Percentiles rank a stretch among this genome's conserved stretches.
Conservation (phyloP, 2,329 filamentous ascomycete genomes). For the Colletotrichum zoysiae region DNA sequence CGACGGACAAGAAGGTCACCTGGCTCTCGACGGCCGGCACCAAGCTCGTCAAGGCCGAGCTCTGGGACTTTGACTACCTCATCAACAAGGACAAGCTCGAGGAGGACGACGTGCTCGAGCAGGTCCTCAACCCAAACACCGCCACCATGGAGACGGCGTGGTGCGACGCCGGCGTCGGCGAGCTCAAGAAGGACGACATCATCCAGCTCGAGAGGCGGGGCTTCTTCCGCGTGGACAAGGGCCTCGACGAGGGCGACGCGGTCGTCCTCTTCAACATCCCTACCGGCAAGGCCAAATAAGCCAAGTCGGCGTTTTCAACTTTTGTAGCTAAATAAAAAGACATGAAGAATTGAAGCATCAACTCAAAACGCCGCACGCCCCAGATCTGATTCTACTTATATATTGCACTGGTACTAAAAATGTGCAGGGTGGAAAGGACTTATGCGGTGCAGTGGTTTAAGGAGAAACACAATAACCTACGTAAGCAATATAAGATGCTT, state of each 20-base stretch:
- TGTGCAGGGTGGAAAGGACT: no score
- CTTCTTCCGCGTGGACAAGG: conserved; percentile 88
- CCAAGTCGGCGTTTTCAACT: not conserved
- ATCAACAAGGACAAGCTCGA: conserved; percentile 95
- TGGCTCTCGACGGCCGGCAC: conserved; percentile 86
- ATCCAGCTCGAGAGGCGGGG: conserved; percentile 96
- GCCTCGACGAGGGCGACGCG: conserved; percentile 62
- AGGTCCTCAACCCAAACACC: conserved; percentile 83
- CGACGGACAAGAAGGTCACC: conserved; percentile 95
- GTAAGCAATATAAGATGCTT: no score
- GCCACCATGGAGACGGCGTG: conserved; percentile 80
- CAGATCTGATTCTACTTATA: not conserved
- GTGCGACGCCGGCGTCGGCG: conserved; percentile 83
- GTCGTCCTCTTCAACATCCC: conserved; percentile 70
- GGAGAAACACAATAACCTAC: no score
- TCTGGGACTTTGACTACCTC: conserved; percentile 95
- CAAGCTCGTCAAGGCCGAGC: conserved; percentile 82
- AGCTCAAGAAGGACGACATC: conserved; percentile 87
- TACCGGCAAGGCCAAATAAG: conserved; percentile 65
- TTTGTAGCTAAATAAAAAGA: conserved; percentile 28
- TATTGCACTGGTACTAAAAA: no score
- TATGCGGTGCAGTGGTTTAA: no score
- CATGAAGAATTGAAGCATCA: conserved; percentile 28
- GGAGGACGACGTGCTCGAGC: conserved; percentile 87
- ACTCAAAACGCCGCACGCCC: not conserved